Conservation (phyloP, 345 rosid species). For the Hypericum perforatum region DNA sequence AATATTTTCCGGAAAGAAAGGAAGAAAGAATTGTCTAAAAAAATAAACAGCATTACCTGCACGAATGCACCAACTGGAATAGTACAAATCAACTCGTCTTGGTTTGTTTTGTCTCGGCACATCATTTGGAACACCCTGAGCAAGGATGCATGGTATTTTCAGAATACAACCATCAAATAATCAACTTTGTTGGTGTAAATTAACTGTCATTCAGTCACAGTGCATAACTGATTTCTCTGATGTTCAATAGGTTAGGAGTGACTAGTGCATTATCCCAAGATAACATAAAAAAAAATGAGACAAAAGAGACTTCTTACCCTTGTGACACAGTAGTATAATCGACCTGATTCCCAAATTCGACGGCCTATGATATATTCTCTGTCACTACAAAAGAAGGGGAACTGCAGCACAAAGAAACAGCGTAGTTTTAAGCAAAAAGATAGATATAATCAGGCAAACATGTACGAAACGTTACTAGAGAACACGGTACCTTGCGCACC, state of each 20-base stretch:
- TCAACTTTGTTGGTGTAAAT: no score
- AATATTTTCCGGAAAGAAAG: background rate
- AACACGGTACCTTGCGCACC: slow-evolving; percentile 71
- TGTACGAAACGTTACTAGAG: background rate
- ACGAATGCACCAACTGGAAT: slow-evolving; percentile 92
- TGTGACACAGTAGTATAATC: slow-evolving; percentile 70
- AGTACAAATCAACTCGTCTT: slow-evolving; percentile 77
- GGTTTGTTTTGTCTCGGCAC: slow-evolving; percentile 71
- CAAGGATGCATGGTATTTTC: no score
- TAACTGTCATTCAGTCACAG: no score
- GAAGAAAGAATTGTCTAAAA: background rate
- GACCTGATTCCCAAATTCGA: slow-evolving; percentile 85
- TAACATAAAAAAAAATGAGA: background rate
- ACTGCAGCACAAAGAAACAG: slow-evolving; percentile 32
- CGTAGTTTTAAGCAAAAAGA: slow-evolving; percentile 7
- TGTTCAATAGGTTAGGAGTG: slow-evolving; percentile 2
- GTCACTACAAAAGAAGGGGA: slow-evolving; percentile 96
- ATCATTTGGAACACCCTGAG: slow-evolving; percentile 69
- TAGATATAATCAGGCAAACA: background rate
- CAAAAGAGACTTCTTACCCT: slow-evolving; percentile 39
- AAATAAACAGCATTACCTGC: slow-evolving; percentile 43
- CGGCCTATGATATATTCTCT: slow-evolving; percentile 92
- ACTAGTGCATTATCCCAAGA: background rate
- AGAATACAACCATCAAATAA: background rate
- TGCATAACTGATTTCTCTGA: no score